Evolutionary conservation across 2,329 filamentous ascomycete species (phyloP).

Genomic region (Ophiosphaerella herpotricha): DNA sequence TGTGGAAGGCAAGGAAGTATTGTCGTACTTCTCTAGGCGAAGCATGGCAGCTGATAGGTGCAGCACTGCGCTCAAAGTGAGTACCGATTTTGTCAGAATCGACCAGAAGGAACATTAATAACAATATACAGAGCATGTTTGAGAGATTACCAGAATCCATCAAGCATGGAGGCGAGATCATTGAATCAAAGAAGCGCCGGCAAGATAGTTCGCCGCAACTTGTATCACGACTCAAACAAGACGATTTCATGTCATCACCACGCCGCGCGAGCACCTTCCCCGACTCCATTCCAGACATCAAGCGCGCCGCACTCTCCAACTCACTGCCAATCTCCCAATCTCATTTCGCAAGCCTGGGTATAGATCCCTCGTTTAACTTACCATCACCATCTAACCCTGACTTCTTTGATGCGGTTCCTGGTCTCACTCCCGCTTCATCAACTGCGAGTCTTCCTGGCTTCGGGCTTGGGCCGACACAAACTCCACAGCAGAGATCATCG

Average conservation of each 20-base stretch:
- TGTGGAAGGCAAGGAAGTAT: slow-evolving; percentile 78
- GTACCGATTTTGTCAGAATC: slow-evolving; percentile 29
- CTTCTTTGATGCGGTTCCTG: slow-evolving; percentile 37
- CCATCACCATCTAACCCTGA: slow-evolving; percentile 32
- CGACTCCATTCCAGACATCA: slow-evolving; percentile 34
- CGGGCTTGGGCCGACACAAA: slow-evolving; percentile 24
- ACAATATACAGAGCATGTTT: slow-evolving; percentile 68
- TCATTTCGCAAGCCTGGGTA: slow-evolving; percentile 32
- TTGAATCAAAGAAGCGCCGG: slow-evolving; percentile 44
- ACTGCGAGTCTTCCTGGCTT: slow-evolving; percentile 36
- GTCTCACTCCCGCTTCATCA: slow-evolving; percentile 40
- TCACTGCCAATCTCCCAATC: slow-evolving; percentile 35
- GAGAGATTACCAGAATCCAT: slow-evolving; percentile 78
- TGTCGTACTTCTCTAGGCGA: slow-evolving; percentile 76
- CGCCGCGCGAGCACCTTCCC: slow-evolving; percentile 46
- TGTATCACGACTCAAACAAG: slow-evolving; percentile 30
- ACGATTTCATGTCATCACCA: slow-evolving; percentile 24
- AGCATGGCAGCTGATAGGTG: slow-evolving; percentile 91
- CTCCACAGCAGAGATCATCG: slow-evolving; percentile 31
- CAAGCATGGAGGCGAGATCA: slow-evolving; percentile 49
- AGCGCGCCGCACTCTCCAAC: slow-evolving; percentile 30
- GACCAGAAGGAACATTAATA: slow-evolving; percentile 7
- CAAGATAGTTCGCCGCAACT: slow-evolving; percentile 44
- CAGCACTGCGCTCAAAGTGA: slow-evolving; percentile 74
- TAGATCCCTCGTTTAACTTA: slow-evolving; percentile 34